These are phyloP conservation scores for Rubroshorea leprosula DNA, from an alignment of 345 rosid species.

Conservation along the genomic window DNA sequence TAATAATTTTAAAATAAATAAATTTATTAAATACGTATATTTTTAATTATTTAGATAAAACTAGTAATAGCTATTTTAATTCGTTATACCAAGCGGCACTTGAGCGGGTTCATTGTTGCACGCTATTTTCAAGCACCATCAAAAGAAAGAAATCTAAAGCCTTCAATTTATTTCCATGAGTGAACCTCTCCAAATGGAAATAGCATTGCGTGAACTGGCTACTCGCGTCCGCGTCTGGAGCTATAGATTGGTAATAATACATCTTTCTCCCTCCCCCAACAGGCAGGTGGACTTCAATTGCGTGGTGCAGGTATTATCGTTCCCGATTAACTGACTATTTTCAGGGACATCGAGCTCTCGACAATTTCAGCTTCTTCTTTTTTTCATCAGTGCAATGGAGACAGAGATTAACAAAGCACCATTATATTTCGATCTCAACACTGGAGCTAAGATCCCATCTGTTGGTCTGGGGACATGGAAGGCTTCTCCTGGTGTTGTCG, in stretches of 20 bases:
- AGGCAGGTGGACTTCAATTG: too few species aligned
- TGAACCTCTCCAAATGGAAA: too few species aligned
- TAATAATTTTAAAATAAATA: too few species aligned
- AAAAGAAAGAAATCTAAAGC: too few species aligned
- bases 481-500: constrained; percentile 41
- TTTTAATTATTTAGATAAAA: too few species aligned
- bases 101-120: too few species aligned
- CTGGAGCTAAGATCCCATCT: constrained; percentile 41
- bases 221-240: background rate
- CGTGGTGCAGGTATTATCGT: too few species aligned
- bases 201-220: background rate
- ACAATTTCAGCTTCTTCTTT: background rate
- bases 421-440: constrained; percentile 39
- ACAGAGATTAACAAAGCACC: constrained; percentile 19
- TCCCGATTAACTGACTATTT: background rate
- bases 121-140: too few species aligned
- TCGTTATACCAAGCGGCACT: too few species aligned
- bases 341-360: background rate
- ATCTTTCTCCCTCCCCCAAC: background rate
- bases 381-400: constrained; percentile 22
- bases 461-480: constrained; percentile 60
- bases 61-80: too few species aligned
- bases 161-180: too few species aligned
- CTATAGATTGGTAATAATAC: background rate
- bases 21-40: too few species aligned